Conservation (phyloP, 2,329 filamentous ascomycete genomes). For the Calonectria henricotiae region DNA sequence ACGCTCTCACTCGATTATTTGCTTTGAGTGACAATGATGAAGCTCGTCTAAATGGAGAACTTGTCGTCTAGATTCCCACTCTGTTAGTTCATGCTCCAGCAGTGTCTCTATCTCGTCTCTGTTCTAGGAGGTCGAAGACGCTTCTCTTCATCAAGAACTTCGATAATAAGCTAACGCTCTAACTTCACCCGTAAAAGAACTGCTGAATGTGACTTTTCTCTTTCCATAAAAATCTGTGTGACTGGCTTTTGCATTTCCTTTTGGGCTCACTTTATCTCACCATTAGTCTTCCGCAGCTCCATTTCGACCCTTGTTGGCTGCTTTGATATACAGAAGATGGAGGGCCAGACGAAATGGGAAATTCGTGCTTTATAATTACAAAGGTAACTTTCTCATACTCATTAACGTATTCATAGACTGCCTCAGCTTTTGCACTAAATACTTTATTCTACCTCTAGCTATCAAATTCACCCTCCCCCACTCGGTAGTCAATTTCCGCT, state of each 20-base stretch:
- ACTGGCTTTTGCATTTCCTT: background rate
- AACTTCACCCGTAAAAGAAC: background rate
- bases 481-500: too few relatives aligned
- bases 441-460: too few relatives aligned
- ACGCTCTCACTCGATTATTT: slow-evolving; percentile 1
- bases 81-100: background rate
- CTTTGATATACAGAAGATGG: background rate
- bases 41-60: background rate
- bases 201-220: background rate
- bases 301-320: background rate
- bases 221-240: background rate
- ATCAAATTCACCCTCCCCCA: too few relatives aligned
- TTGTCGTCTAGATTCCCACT: background rate
- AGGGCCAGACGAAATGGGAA: too few relatives aligned
- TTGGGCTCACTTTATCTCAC: background rate
- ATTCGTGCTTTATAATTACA: too few relatives aligned
- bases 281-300: background rate
- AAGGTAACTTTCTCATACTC: too few relatives aligned
- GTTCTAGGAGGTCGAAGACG: background rate
- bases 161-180: background rate
- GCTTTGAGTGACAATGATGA: background rate
- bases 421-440: too few relatives aligned
- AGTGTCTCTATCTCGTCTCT: background rate
- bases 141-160: background rate
- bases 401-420: too few relatives aligned